A percentile compares a stretch with the other conserved stretches of the same genome.
phyloP scores from a whole-genome alignment of 768 basidiomycete genomes.

The Coprinopsis cinerea region DNA sequence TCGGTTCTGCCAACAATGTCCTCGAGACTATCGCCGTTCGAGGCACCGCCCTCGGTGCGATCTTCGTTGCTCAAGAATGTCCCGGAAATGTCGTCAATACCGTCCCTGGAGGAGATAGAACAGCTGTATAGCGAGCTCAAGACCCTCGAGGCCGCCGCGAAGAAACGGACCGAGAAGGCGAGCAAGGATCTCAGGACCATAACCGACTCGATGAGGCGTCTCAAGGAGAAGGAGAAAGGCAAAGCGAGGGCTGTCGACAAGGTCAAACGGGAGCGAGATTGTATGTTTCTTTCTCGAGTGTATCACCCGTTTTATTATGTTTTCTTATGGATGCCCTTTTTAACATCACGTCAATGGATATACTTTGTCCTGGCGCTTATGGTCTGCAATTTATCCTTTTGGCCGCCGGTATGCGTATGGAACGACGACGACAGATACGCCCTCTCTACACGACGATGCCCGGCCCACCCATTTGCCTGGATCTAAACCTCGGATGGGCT shows the following conservation, averaged over 20 bases:
- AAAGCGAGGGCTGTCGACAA: slow-evolving; percentile 68
- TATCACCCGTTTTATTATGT: too few species aligned
- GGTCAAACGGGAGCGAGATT: slow-evolving; percentile 67
- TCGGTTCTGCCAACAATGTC: slow-evolving; percentile 56
- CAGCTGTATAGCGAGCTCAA: slow-evolving; percentile 56
- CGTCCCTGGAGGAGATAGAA: slow-evolving; percentile 69
- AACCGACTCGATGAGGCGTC: slow-evolving; percentile 68
- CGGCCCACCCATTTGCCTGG: slow-evolving; percentile 25
- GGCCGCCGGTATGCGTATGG: background rate
- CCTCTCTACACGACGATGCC: slow-evolving; percentile 47
- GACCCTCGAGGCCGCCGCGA: slow-evolving; percentile 43
- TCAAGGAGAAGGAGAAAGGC: slow-evolving; percentile 73
- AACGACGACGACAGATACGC: slow-evolving; percentile 26
- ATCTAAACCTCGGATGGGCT: slow-evolving; percentile 40
- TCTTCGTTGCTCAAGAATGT: slow-evolving; percentile 59
- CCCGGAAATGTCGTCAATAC: slow-evolving; percentile 49
- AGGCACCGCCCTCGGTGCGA: slow-evolving; percentile 41
- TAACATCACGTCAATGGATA: background rate
- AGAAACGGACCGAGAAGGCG: slow-evolving; percentile 69
- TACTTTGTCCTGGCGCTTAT: too few species aligned
- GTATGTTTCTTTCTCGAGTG: too few species aligned
- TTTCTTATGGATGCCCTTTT: background rate
- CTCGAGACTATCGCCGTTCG: slow-evolving; percentile 49
- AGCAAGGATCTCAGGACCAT: slow-evolving; percentile 68
- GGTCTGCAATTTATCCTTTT: background rate